A percentile compares a stretch with the other conserved stretches of the same genome.
phyloP scores from a whole-genome alignment of 352 stramenopile genomes.

The Phytophthora citrophthora region DNA sequence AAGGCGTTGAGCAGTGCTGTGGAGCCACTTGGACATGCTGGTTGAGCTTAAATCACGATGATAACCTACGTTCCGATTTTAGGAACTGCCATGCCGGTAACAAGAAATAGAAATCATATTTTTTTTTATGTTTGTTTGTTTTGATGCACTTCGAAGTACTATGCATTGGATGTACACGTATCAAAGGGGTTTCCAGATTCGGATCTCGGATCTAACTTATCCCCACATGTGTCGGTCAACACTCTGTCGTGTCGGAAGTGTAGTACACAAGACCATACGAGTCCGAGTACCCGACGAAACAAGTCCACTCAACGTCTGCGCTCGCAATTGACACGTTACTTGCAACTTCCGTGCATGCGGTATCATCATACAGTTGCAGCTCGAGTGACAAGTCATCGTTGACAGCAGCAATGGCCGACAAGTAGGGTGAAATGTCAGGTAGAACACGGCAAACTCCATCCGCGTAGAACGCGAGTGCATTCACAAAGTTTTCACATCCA shows the following conservation, averaged over 20 bases:
- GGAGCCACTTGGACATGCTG: conserved; percentile 3
- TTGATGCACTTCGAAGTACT: too few relatives aligned
- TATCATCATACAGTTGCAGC: conserved; percentile 20
- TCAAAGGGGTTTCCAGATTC: too few relatives aligned
- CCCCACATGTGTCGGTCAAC: not conserved
- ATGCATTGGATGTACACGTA: too few relatives aligned
- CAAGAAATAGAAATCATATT: too few relatives aligned
- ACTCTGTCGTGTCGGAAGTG: conserved; percentile 5
- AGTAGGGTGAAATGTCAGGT: conserved; percentile 12
- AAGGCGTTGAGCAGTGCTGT: not conserved
- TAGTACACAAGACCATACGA: conserved; percentile 31
- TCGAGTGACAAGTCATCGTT: conserved; percentile 14
- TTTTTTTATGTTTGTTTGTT: too few relatives aligned
- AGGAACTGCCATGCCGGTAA: not conserved
- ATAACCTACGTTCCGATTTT: not conserved
- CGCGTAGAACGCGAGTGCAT: conserved; percentile 25
- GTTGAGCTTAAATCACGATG: not conserved
- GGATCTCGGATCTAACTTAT: too few relatives aligned
- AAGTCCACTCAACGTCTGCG: conserved; percentile 18
- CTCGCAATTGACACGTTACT: conserved; percentile 10
- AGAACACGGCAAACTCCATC: conserved; percentile 22
- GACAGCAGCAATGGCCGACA: conserved; percentile 13
- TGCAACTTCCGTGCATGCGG: conserved; percentile 6
- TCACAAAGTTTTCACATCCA: conserved; percentile 17
- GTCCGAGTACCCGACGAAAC: conserved; percentile 20